Evolutionary conservation across 2,329 filamentous ascomycete species (phyloP), one percentile per base, ranked within the genome.

Genomic region (Camillea tinctor): DNA sequence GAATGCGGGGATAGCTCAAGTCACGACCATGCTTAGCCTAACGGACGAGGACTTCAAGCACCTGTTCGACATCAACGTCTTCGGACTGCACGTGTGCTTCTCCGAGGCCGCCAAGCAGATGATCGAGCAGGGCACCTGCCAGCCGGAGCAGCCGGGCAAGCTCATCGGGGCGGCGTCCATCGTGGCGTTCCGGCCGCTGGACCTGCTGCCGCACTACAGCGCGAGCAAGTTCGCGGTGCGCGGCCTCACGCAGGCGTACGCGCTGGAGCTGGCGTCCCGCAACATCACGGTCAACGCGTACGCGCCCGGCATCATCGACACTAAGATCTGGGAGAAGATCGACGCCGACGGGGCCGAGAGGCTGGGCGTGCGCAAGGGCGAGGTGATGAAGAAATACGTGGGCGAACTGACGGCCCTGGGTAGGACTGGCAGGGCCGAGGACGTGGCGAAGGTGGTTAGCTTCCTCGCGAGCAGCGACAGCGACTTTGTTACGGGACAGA

Each of bases 251-350:
- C 86, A 90, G 71, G 84, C 81, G 0, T 88, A 88, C 63, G 87
- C 88, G 0, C 85, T 88, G 80, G 87, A 88, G 63, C 78, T 89
- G 73, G 87, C 87, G 0, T 72, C 75, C 52, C 81, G 90, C 69
- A 78, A 84, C 60, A 90, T 91, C 70, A 89, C 84, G 0, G 86
- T 83, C 20, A 90, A 90, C 65, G 81, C 83, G 0, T 90, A 89
- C 66, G 87, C 85, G 0, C 88, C 88, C 0, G 88, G 88, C 0
- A 88, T 90, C 53, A 86, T 90, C 0, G 85, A 82, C 0, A 89
- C 86, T 0, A 76, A 79, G 0, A 90, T 90, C 87, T 90, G 87
- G 87, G 87, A 89, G 52, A 69, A 84, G 1, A 89, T 90, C 57
- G 88, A 90, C 61, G 81, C 84, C 63, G 81, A 82, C 59, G 63